phyloP scores from a whole-genome alignment of 345 rosid species.

The Eutrema heterophyllum region DNA sequence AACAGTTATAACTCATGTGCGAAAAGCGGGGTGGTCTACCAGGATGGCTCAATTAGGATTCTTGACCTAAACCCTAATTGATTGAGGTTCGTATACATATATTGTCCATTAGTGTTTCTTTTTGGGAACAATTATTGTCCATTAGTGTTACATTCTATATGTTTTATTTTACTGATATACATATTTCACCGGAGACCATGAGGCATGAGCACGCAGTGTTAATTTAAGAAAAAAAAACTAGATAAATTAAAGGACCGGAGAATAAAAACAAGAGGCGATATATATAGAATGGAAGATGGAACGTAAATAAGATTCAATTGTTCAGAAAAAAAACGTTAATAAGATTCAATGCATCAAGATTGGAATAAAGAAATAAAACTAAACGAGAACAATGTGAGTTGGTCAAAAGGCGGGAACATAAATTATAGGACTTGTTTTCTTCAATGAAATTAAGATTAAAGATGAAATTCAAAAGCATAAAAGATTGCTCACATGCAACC shows the following conservation, averaged over 20 bases:
- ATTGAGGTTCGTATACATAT: background rate
- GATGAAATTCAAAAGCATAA: conserved; percentile 27
- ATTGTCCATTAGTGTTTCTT: background rate
- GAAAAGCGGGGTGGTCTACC: background rate
- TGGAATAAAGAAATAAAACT: conserved; percentile 4
- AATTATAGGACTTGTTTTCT: conserved; percentile 29
- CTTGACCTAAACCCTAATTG: background rate
- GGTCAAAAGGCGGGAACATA: conserved; percentile 33
- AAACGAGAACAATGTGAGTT: conserved; percentile 25
- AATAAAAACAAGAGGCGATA: conserved; percentile 5
- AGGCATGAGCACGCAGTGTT: background rate
- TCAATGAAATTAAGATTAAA: conserved; percentile 23
- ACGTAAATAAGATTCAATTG: conserved; percentile 22
- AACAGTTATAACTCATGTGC: background rate
- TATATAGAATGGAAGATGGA: background rate
- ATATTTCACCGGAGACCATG: conserved; percentile 3
- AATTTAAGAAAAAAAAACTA: background rate
- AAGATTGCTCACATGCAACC: conserved; percentile 37
- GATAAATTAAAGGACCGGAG: background rate
- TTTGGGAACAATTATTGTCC: no score
- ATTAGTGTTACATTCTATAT: background rate
- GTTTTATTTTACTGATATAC: background rate
- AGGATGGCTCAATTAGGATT: background rate
- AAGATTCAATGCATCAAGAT: conserved; percentile 26
- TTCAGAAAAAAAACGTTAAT: background rate